Conservation (phyloP, 352 stramenopile species). For the Globisporangium paroecandrum region DNA sequence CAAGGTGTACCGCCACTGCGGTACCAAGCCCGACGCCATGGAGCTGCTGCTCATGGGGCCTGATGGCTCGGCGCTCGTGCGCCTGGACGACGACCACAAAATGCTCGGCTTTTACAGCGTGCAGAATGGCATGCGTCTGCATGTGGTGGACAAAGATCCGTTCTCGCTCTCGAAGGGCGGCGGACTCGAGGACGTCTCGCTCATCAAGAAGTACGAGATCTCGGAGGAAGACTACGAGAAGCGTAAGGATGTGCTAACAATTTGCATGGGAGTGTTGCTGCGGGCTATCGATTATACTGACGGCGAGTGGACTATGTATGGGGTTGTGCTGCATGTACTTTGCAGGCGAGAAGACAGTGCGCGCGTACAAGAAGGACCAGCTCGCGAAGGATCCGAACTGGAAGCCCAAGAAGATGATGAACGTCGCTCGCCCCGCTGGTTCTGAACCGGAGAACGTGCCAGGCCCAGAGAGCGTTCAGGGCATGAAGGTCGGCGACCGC, state of each 20-base stretch:
- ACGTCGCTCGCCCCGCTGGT: conserved; percentile 22
- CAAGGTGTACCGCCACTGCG: conserved; percentile 95
- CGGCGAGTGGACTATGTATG: not conserved
- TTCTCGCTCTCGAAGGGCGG: conserved; percentile 93
- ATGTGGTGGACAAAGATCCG: conserved; percentile 96
- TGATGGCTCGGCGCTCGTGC: conserved; percentile 43
- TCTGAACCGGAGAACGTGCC: conserved; percentile 39
- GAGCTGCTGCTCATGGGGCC: conserved; percentile 58
- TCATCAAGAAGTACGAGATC: conserved; percentile 98
- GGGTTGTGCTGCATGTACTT: not conserved
- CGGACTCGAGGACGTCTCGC: conserved; percentile 94
- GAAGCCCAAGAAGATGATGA: conserved; percentile 86
- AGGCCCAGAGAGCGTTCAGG: conserved; percentile 64
- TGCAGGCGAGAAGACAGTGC: conserved; percentile 93
- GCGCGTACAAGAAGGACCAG: conserved; percentile 95
- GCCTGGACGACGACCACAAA: conserved; percentile 68
- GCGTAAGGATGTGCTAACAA: conserved; percentile 39
- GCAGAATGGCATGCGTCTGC: conserved; percentile 91
- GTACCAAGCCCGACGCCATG: conserved; percentile 91
- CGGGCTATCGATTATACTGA: not conserved
- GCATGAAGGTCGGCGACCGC: conserved; percentile 90
- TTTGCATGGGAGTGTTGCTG: not conserved
- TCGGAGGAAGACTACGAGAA: conserved; percentile 98
- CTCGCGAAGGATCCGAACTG: conserved; percentile 95
- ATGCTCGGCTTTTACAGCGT: conserved; percentile 92